Base-by-base conservation (phyloP, 2,329 filamentous ascomycete species). In the Monosporascus sp. region DNA sequence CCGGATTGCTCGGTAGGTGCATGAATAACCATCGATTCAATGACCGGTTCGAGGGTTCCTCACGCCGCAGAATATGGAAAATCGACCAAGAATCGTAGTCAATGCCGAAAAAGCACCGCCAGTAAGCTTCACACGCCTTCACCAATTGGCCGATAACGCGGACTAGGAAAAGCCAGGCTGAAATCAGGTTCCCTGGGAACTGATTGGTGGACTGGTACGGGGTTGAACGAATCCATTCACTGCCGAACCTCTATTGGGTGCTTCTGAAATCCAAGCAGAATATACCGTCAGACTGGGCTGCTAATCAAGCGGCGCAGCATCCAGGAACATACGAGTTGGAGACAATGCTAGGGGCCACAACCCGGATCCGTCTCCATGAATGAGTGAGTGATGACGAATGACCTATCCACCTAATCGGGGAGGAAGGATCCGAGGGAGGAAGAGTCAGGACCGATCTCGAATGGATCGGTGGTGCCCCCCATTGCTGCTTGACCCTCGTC, bases 271-370 rank as follows among this genome's bases (percentile, higher is more conserved):
- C 5, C 11, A 43, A 46, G 22, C n/a, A 17, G 20, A 16, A 27
- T 27, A 27, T 26, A 16, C 43, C 22, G 11, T 31, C 24, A 14
- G 4, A 22, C 24, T 31, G 16, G 43, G 8, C 14, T 14, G 9
- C 24, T 55, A 53, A 51, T 51, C 48, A 48, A 52, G 57, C 55
- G 56, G 58, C 56, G 58, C 49, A 60, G 58, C 38, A 52, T 41
- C 41, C 14, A 40, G 19, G 8, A 54, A 52, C 26, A 8, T 31
- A 41, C 52, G 37, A 38, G 48, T 35, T 31, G 46, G 52, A 46
- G 38, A 52, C 27, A 14, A 46, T 37, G 38, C 50, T 26, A 31
- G 38, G 37, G 24, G 22, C 16, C 16, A 46, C 19, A 48, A 52
- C 20, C 20, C 24, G 40, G 31, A 51, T 17, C 31, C 37, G 31